Conservation (phyloP, 2,329 filamentous ascomycete species). For the Trichophyton simii region DNA sequence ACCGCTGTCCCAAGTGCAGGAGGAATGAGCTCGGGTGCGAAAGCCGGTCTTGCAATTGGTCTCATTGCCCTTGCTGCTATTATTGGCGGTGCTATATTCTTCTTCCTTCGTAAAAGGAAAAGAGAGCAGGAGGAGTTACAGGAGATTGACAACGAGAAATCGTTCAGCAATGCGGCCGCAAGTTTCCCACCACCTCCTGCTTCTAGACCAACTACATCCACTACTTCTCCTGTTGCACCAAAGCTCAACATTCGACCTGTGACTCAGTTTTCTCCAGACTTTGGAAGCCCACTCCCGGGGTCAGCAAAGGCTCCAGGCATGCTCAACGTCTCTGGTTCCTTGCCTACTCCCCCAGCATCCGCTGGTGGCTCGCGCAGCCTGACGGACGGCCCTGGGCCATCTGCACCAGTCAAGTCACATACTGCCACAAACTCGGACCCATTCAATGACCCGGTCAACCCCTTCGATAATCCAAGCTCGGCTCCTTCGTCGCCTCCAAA, state of each 20-base stretch:
- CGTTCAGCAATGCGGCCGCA: constrained; percentile 22
- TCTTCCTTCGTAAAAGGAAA: constrained; percentile 63
- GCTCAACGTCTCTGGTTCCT: constrained; percentile 16
- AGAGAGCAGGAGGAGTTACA: constrained; percentile 39
- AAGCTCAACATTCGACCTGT: constrained; percentile 73
- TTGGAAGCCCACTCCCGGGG: constrained; percentile 27
- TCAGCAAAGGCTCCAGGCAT: constrained; percentile 12
- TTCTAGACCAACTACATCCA: constrained; percentile 19
- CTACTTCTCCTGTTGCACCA: constrained; percentile 47
- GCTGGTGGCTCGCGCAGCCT: constrained; percentile 23
- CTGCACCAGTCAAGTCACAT: constrained; percentile 24
- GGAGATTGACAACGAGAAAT: constrained; percentile 53
- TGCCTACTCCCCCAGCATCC: constrained; percentile 15
- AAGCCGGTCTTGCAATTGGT: constrained; percentile 77
- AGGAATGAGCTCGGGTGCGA: constrained; percentile 39
- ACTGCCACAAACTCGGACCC: constrained; percentile 29
- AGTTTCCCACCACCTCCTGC: constrained; percentile 21
- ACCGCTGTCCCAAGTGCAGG: constrained; percentile 15
- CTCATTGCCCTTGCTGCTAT: constrained; percentile 57
- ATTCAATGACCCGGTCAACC: constrained; percentile 49
- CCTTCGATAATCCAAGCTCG: constrained; percentile 55
- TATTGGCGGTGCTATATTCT: constrained; percentile 55
- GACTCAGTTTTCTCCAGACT: constrained; percentile 66
- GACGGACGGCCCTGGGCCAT: constrained; percentile 18
- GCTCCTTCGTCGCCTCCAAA: constrained; percentile 21